Evolutionary conservation across 2,329 filamentous ascomycete species (phyloP).

Genomic region (Mycosphaerella arachidis): DNA sequence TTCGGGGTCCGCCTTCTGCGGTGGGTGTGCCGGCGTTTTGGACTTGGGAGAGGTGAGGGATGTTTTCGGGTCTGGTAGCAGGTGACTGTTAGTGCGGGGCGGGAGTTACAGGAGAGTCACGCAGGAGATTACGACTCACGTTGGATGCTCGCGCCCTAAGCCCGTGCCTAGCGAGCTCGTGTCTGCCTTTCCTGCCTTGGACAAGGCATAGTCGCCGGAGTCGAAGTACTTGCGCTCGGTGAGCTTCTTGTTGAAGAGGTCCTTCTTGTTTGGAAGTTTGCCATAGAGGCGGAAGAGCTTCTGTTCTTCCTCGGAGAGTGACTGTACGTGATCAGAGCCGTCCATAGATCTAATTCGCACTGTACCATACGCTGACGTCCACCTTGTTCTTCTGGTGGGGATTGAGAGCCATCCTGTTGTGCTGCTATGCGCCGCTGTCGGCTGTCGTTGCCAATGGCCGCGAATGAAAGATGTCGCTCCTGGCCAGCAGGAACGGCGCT

Average conservation of each 20-base stretch:
- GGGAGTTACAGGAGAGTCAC: no score
- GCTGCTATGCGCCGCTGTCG: neutral
- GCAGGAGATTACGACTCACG: constrained; percentile 40
- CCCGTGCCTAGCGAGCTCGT: constrained; percentile 73
- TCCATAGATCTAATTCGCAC: neutral
- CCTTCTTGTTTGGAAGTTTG: constrained; percentile 93
- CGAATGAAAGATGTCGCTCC: neutral
- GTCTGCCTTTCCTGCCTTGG: constrained; percentile 92
- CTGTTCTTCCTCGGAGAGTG: constrained; percentile 90
- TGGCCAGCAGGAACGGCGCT: constrained; percentile 2
- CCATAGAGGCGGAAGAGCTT: constrained; percentile 95
- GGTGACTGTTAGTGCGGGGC: neutral
- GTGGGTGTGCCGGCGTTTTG: constrained; percentile 18
- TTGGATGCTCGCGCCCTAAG: constrained; percentile 90
- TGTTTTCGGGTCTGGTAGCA: constrained; percentile 32
- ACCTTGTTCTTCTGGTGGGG: constrained; percentile 98
- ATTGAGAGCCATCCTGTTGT: constrained; percentile 56
- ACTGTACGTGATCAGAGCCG: constrained; percentile 49
- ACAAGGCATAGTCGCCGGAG: constrained; percentile 90
- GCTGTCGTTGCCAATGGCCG: neutral
- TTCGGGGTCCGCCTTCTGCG: constrained; percentile 15
- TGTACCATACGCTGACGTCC: constrained; percentile 76
- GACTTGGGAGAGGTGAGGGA: constrained; percentile 35
- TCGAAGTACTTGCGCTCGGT: constrained; percentile 99
- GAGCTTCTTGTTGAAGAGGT: constrained; percentile 94